A percentile compares a stretch with the other conserved stretches of the same genome.
These are phyloP conservation scores for Saprolegnia diclina DNA, from an alignment of 352 stramenopile species.

Conservation along the genomic window DNA sequence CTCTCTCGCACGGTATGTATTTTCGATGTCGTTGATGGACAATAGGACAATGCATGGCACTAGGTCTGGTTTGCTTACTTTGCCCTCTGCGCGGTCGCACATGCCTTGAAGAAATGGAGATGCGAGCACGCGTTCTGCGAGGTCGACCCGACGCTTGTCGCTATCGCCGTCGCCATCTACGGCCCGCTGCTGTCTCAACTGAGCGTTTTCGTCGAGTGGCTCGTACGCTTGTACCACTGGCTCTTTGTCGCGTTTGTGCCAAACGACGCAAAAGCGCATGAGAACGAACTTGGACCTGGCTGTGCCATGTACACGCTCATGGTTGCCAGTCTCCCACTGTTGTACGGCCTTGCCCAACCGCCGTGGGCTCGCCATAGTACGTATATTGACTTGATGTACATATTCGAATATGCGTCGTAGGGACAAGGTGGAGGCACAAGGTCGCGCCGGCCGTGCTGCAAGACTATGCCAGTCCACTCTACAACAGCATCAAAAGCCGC, in stretches of 20 bases:
- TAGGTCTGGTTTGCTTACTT: neutral
- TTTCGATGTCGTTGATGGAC: no score
- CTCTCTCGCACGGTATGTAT: no score
- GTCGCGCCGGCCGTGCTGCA: neutral
- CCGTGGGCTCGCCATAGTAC: no score
- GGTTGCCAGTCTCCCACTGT: neutral
- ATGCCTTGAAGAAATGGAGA: neutral
- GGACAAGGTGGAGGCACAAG: neutral
- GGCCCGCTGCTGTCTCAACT: neutral
- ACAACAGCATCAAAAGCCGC: neutral
- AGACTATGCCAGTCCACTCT: neutral
- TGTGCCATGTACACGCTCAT: neutral
- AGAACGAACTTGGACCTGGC: neutral
- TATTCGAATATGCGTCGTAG: no score
- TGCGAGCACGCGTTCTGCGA: neutral
- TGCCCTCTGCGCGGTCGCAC: neutral
- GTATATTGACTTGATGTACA: no score
- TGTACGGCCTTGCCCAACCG: neutral
- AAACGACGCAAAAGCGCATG: neutral
- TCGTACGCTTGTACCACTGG: neutral
- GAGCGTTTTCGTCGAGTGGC: neutral
- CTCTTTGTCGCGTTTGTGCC: neutral
- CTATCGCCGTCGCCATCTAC: neutral
- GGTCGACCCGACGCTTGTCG: neutral
- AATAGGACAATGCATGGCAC: neutral